Conservation (phyloP, 345 rosid species). For the Sonneratia alba region DNA sequence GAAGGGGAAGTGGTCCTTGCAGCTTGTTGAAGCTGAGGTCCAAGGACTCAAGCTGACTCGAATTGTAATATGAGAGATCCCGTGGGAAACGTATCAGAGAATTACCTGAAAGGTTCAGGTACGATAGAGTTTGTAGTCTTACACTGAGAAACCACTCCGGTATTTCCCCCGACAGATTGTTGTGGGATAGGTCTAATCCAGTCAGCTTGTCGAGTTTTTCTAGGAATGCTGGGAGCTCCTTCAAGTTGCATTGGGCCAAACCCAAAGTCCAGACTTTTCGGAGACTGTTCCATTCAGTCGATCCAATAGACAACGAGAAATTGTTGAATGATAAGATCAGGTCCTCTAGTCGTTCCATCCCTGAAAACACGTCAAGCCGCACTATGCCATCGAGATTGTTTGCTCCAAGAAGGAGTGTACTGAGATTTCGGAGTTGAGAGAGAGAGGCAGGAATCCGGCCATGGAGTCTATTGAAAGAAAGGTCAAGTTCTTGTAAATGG, state of each 20-base stretch:
- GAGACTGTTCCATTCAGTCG: neutral
- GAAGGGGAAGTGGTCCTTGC: constrained; percentile 16
- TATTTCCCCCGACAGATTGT: constrained; percentile 15
- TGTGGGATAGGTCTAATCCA: constrained; percentile 4
- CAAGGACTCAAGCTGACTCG: rapidly evolving
- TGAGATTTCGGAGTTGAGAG: constrained; percentile 5
- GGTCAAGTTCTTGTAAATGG: neutral
- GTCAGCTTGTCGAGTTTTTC: neutral
- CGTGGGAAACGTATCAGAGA: constrained; percentile 12
- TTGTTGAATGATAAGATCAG: constrained; percentile 10
- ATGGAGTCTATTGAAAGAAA: constrained; percentile 4
- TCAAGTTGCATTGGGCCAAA: constrained; percentile 15
- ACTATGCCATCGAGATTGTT: constrained; percentile 14
- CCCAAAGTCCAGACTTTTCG: rapidly evolving
- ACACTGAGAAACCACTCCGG: constrained; percentile 15
- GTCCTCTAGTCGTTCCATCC: rapidly evolving
- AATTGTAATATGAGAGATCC: neutral
- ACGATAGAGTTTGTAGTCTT: rapidly evolving
- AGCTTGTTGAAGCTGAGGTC: constrained; percentile 7
- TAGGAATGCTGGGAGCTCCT: constrained; percentile 17
- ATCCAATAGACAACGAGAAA: constrained; percentile 2
- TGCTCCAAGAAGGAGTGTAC: neutral
- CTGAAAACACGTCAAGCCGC: neutral
- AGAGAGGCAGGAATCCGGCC: constrained; percentile 16
- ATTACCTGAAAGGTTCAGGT: constrained; percentile 10